Conservation (phyloP, 2,329 filamentous ascomycete genomes). For the Didymella pomorum region DNA sequence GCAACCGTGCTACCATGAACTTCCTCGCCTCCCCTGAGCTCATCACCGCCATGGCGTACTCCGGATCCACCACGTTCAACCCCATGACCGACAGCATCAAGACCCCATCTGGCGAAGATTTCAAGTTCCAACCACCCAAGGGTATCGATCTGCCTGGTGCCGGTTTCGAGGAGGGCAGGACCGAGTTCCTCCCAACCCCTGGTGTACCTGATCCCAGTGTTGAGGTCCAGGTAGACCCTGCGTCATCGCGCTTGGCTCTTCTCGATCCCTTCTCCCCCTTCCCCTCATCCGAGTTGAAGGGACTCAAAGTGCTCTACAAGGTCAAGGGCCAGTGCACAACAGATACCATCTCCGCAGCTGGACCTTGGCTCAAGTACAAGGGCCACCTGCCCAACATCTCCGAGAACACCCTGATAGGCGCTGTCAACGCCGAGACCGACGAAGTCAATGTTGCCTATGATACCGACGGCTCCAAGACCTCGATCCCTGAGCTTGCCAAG, state of each 20-base stretch:
- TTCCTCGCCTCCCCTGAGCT: slow-evolving; percentile 97
- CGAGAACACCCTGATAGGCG: slow-evolving; percentile 67
- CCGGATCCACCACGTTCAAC: slow-evolving; percentile 93
- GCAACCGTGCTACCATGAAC: slow-evolving; percentile 97
- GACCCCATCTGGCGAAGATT: slow-evolving; percentile 79
- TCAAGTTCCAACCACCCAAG: slow-evolving; percentile 81
- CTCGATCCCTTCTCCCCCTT: slow-evolving; percentile 91
- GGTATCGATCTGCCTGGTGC: slow-evolving; percentile 68
- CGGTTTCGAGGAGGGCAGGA: slow-evolving; percentile 83
- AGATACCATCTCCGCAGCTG: slow-evolving; percentile 96
- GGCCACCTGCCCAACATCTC: slow-evolving; percentile 97
- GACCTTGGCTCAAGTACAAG: slow-evolving; percentile 99
- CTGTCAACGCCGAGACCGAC: slow-evolving; percentile 16
- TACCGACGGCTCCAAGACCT: slow-evolving; percentile 73
- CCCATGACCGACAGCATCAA: slow-evolving; percentile 86
- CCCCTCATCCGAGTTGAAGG: slow-evolving; percentile 75
- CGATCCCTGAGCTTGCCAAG: slow-evolving; percentile 87
- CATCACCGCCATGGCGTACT: slow-evolving; percentile 94
- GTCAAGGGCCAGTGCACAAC: slow-evolving; percentile 98
- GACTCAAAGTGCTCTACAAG: slow-evolving; percentile 90
- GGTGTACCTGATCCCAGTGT: slow-evolving; percentile 75
- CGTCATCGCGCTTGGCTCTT: slow-evolving; percentile 87
- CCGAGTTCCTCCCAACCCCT: slow-evolving; percentile 75
- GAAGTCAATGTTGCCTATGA: slow-evolving; percentile 75
- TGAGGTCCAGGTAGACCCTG: slow-evolving; percentile 79